Evolutionary conservation across 2,329 filamentous ascomycete species (phyloP).

Genomic region (Pseudocercospora musae): DNA sequence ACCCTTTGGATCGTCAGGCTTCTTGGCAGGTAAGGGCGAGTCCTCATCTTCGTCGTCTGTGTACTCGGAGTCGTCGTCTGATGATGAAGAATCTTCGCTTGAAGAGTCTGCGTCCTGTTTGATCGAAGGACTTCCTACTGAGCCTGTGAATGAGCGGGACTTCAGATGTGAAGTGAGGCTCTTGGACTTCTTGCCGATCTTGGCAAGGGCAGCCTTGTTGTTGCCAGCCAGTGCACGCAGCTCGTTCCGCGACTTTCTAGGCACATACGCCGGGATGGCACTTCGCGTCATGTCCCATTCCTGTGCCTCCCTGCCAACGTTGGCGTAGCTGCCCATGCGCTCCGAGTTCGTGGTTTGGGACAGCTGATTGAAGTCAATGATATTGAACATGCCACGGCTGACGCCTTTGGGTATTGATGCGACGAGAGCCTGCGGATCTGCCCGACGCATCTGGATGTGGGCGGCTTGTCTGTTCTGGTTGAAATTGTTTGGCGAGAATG

Average conservation of each 20-base stretch:
- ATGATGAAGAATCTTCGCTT: constrained; percentile 46
- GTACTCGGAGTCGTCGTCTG: constrained; percentile 50
- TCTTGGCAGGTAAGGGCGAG: constrained; percentile 52
- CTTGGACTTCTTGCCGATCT: constrained; percentile 37
- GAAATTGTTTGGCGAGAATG: constrained; percentile 10
- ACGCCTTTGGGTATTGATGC: constrained; percentile 30
- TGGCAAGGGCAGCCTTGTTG: constrained; percentile 41
- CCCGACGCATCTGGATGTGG: constrained; percentile 12
- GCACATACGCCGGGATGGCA: constrained; percentile 42
- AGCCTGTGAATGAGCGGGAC: neutral
- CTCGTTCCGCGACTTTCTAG: constrained; percentile 47
- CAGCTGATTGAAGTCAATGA: constrained; percentile 42
- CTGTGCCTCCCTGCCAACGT: constrained; percentile 41
- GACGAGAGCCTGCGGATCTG: constrained; percentile 29
- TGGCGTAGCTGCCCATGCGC: constrained; percentile 43
- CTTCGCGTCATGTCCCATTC: constrained; percentile 46
- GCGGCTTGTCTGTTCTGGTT: constrained; percentile 12
- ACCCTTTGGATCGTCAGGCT: constrained; percentile 51
- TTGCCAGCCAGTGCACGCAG: constrained; percentile 42
- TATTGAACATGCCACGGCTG: constrained; percentile 39
- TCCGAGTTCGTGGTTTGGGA: constrained; percentile 44
- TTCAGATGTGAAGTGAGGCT: constrained; percentile 3
- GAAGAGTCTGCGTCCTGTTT: constrained; percentile 42
- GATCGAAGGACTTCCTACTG: constrained; percentile 13
- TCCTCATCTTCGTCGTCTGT: constrained; percentile 52